Percentiles rank a stretch among this genome's conserved stretches.
Evolutionary conservation across 2,329 filamentous ascomycete species (phyloP).

Genomic region (Colletotrichum viniferum): DNA sequence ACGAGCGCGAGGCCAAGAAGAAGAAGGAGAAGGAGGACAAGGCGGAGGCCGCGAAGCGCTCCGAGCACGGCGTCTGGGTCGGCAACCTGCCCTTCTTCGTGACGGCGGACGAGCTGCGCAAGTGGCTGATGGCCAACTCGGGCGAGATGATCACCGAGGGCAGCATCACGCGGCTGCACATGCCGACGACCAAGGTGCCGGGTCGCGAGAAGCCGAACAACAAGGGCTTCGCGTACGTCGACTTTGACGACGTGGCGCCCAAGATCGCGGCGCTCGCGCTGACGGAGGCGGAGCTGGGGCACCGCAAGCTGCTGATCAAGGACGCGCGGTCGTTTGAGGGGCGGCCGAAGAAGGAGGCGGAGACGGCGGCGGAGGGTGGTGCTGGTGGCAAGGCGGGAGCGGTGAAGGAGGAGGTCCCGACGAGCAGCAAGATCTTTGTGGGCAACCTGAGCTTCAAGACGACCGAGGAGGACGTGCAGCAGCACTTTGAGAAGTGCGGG

Average conservation of each 20-base stretch:
- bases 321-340: slow-evolving; percentile 89
- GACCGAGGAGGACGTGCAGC: slow-evolving; percentile 78
- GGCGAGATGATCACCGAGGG: slow-evolving; percentile 68
- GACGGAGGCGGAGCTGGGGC: slow-evolving; percentile 80
- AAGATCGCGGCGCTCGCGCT: slow-evolving; percentile 81
- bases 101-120: slow-evolving; percentile 74
- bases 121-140: slow-evolving; percentile 78
- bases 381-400: slow-evolving; percentile 20
- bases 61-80: slow-evolving; percentile 90
- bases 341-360: slow-evolving; percentile 72
- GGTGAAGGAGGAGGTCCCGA: slow-evolving; percentile 42
- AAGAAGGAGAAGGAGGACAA: slow-evolving; percentile 43
- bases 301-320: slow-evolving; percentile 90
- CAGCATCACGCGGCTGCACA: slow-evolving; percentile 82
- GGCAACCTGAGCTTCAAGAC: slow-evolving; percentile 86
- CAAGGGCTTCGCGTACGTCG: slow-evolving; percentile 95
- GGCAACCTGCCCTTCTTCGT: slow-evolving; percentile 90
- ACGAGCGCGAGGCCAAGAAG: slow-evolving; percentile 41
- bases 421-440: slow-evolving; percentile 86
- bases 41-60: slow-evolving; percentile 58
- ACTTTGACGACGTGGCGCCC: slow-evolving; percentile 75
- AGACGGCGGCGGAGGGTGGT: slow-evolving; percentile 28
- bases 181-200: slow-evolving; percentile 68
- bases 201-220: slow-evolving; percentile 61
- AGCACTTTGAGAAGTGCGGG: slow-evolving; percentile 87